Evolutionary conservation across 371 early-diverging fungal genomes (phyloP), one percentile per base, ranked within the genome.

Genomic region (Mucor racemosus): DNA sequence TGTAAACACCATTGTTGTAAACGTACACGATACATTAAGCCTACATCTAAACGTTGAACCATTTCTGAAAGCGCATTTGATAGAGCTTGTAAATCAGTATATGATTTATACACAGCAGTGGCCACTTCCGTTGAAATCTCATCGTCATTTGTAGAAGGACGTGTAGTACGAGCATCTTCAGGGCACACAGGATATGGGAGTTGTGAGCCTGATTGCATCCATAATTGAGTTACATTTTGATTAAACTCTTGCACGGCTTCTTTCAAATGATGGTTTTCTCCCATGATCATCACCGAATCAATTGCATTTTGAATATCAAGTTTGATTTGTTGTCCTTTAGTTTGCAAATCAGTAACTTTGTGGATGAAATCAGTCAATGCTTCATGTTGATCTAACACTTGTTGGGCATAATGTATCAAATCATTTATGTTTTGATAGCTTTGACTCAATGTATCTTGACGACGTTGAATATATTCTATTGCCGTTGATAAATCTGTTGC

Each of bases 121-220:
- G 66, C 62, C 9, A 76, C 68, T 17, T 74, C 72, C 1, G 68
- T 62, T 26, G 63, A 62, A 10, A 77, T 69, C 13, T 77, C 68
- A 64, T 77, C 77, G 35, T 74, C 74, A 4, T 60, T 65, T 15
- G 77, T 74, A 7, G 77, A 67, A 5, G 71, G 68, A 0, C 77
- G 69, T 21, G 71, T 77, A 0, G 72, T 65, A 21, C 77, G 61
- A 11, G 77, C 75, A 58, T 71, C 77, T 42, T 71, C 72, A 38
- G 71, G 61, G 34, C 80, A 74, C 14, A 41, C 35, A 14, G 79
- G 79, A 42, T 76, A 79, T 7, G 75, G 73, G 1, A 78, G 62
- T 7, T 40, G 53, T 5, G 75, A 71, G 5, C 75, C 75, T 5
- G 35, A 44, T 6, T 66, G 63, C 15, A 62, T 64, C 78, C 73